Evolutionary conservation across 768 basidiomycete species (phyloP).

Genomic region (Coprinopsis strossmayeri): DNA sequence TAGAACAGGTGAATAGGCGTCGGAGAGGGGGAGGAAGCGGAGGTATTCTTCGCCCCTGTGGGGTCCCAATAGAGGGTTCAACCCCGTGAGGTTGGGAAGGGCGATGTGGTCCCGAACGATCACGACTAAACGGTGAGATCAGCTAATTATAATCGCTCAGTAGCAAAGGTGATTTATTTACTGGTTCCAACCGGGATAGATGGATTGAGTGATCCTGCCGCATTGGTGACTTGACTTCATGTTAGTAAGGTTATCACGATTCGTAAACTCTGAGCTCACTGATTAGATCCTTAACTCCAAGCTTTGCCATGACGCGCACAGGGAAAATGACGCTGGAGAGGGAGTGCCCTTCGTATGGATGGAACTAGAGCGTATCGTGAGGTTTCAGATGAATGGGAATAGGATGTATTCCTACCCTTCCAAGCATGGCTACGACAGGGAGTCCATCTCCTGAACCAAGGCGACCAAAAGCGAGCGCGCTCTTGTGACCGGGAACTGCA

Average conservation of each 20-base stretch:
- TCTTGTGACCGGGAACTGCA: constrained; percentile 76
- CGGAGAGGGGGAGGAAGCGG: constrained; percentile 80
- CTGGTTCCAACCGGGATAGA: constrained; percentile 74
- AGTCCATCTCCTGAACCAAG: constrained; percentile 58
- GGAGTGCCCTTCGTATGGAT: constrained; percentile 79
- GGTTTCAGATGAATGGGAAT: background rate
- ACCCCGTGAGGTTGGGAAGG: constrained; percentile 67
- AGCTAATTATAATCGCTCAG: background rate
- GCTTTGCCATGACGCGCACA: constrained; percentile 67
- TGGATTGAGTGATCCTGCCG: constrained; percentile 76
- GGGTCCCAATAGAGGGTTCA: constrained; percentile 12
- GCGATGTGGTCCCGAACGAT: constrained; percentile 82
- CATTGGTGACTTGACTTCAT: constrained; percentile 67
- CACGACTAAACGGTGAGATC: constrained; percentile 49
- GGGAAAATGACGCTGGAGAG: constrained; percentile 70
- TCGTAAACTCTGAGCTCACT: too few relatives aligned
- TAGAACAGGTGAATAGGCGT: constrained; percentile 70
- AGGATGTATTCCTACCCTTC: constrained; percentile 46
- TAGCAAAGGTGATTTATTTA: constrained; percentile 25
- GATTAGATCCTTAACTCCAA: constrained; percentile 72
- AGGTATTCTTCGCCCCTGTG: constrained; percentile 36
- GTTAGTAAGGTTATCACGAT: background rate
- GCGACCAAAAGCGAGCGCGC: constrained; percentile 72
- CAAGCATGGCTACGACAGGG: constrained; percentile 87
- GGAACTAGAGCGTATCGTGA: constrained; percentile 45